These are phyloP conservation scores for Oropetium thomaeum DNA, from an alignment of 176 grass and related monocot species.

Conservation along the genomic window DNA sequence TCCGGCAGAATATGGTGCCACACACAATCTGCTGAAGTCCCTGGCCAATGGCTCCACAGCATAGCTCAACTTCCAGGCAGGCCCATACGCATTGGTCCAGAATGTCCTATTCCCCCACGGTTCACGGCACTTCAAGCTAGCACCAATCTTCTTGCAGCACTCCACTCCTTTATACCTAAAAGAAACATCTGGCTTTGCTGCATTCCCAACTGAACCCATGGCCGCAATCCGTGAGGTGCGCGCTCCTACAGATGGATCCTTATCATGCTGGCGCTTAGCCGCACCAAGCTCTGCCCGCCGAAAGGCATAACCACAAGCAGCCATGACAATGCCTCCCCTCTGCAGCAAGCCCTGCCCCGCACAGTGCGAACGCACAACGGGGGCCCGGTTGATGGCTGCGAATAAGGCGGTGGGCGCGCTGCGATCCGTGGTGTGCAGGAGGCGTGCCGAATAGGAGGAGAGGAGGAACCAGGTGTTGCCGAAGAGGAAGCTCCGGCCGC, in stretches of 20 bases:
- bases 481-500: slow-evolving; percentile 61
- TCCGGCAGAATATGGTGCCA: slow-evolving; percentile 54
- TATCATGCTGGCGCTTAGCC: slow-evolving; percentile 37
- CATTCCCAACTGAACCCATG: slow-evolving; percentile 18
- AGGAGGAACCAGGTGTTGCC: slow-evolving; percentile 83
- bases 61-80: slow-evolving; percentile 41
- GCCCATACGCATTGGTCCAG: slow-evolving; percentile 40
- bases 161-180: slow-evolving; percentile 55
- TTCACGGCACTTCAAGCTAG: slow-evolving; percentile 43
- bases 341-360: slow-evolving; percentile 52
- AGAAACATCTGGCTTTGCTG: slow-evolving; percentile 33
- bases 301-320: slow-evolving; percentile 47
- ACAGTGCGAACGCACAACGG: slow-evolving; percentile 39
- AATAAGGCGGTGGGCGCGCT: slow-evolving; percentile 44
- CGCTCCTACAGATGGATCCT: slow-evolving; percentile 6
- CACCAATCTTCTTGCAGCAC: slow-evolving; percentile 47
- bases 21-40: slow-evolving; percentile 45
- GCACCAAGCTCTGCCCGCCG: slow-evolving; percentile 37
- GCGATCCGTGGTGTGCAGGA: slow-evolving; percentile 49
- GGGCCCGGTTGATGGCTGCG: slow-evolving; percentile 39
- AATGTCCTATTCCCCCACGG: slow-evolving; percentile 50
- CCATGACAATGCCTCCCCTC: slow-evolving; percentile 56
- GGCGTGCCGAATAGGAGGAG: slow-evolving; percentile 50
- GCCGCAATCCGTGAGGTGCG: not conserved
- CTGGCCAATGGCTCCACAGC: slow-evolving; percentile 40